Base-by-base conservation (phyloP, 352 stramenopile genomes). In the Phytophthora sansomeana region DNA sequence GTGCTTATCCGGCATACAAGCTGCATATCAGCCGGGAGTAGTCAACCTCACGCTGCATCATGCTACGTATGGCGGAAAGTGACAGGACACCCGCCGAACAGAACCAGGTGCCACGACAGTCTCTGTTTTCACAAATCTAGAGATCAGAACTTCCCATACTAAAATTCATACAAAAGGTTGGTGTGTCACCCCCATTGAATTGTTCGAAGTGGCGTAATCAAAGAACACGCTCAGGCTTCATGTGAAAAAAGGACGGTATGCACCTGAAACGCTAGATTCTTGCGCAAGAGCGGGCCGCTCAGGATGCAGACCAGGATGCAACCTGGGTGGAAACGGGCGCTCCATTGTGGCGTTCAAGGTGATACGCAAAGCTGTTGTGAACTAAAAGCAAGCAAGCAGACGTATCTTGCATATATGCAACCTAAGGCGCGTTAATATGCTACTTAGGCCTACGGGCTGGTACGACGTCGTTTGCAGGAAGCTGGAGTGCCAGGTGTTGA, bases 121-220 rank as follows among this genome's bases (percentile, higher is more conserved):
- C 17, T 35, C 32, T 13, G 33, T 44, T 56, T 56, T 33, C 47
- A 6, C 29, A 56, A 56, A 46, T 32, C 42, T 11, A 6, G 7
- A 57, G 43, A 14, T 47, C 21, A 36, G 38, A 32, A 57, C 33
- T 29, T 38, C 50, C 21, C 24, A 57, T 38, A 47, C 21, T 47
- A 57, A 57, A 14, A 24, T 26, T 5, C 24, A 35, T 38, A 36
- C 24, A n/a, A 1, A 10, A 39, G 28, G 50, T 47, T 21, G 19
- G 35, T 39, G 35, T 46, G 49, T 56, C 33, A 46, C 21, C 49
- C 33, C 21, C 35, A 56, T n/a, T n/a, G n/a, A n/a, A n/a, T n/a
- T n/a, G n/a, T n/a, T n/a, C 1, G 10, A 19, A 19, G 11, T 44
- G 26, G 10, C n/a, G 38, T n/a, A 44, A 44, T 24, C 38, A 44